These are phyloP conservation scores for Mollisiaceae sp. DNA, from an alignment of 2,329 filamentous ascomycete species.

Conservation along the genomic window DNA sequence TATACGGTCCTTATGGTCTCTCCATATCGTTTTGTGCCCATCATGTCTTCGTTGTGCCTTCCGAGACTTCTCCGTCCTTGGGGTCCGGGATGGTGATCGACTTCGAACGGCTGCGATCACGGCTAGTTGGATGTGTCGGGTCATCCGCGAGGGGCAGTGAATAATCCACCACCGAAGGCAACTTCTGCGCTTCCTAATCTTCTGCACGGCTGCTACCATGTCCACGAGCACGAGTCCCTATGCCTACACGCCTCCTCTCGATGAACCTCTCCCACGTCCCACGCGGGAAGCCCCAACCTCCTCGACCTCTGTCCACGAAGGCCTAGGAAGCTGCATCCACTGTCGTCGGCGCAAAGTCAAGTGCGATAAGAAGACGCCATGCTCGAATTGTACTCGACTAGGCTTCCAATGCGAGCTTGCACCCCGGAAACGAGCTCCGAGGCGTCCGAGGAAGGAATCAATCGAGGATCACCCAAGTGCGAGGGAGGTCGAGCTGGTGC, in stretches of 20 bases:
- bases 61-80: background rate
- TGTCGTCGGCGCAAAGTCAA: slow-evolving; percentile 17
- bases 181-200: background rate
- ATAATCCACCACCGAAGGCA: background rate
- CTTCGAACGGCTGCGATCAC: background rate
- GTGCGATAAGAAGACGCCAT: slow-evolving; percentile 20
- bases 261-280: background rate
- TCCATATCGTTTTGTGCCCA: background rate
- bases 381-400: slow-evolving; percentile 17
- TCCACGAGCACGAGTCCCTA: background rate
- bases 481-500: slow-evolving; percentile 17
- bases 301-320: background rate
- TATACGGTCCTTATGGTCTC: background rate
- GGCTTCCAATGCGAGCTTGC: slow-evolving; percentile 16
- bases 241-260: background rate
- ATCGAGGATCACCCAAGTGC: slow-evolving; percentile 5
- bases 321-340: slow-evolving; percentile 17
- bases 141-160: background rate
- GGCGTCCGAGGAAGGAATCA: slow-evolving; percentile 9
- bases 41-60: background rate
- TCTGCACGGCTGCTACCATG: slow-evolving; percentile 2
- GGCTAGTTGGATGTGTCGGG: background rate
- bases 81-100: background rate
- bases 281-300: background rate
- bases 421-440: slow-evolving; percentile 18